Percentiles rank a stretch among this genome's conserved stretches.
These are phyloP conservation scores for Alternaria sp. DNA, from an alignment of 2,329 filamentous ascomycete species.

Conservation along the genomic window DNA sequence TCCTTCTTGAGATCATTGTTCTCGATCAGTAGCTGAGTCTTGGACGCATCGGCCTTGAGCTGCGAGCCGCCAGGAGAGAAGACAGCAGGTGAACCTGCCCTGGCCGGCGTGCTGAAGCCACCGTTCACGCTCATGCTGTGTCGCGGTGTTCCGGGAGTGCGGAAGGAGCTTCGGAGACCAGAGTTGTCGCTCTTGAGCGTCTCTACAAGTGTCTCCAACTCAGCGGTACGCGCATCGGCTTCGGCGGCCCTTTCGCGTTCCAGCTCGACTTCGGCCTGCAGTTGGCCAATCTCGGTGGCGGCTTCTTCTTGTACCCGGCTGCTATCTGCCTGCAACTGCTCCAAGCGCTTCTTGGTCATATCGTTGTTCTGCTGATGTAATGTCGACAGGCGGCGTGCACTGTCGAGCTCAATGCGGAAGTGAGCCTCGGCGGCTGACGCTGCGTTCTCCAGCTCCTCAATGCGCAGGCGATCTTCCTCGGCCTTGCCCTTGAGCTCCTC, in stretches of 20 bases:
- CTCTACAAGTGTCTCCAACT: constrained; percentile 70
- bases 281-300: constrained; percentile 62
- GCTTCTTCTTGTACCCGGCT: constrained; percentile 73
- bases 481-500: constrained; percentile 86
- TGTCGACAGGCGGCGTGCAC: constrained; percentile 80
- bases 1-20: constrained; percentile 72
- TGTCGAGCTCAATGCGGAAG: constrained; percentile 86
- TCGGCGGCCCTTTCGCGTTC: constrained; percentile 67
- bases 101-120: constrained; percentile 59
- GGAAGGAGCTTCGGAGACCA: constrained; percentile 49
- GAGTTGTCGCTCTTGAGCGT: constrained; percentile 65
- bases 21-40: constrained; percentile 70
- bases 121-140: constrained; percentile 60
- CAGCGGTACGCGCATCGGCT: constrained; percentile 68
- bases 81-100: constrained; percentile 60
- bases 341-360: constrained; percentile 73
- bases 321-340: constrained; percentile 71
- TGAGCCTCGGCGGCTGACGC: constrained; percentile 83
- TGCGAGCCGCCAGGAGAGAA: constrained; percentile 65
- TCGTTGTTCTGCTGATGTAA: constrained; percentile 79
- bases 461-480: constrained; percentile 80
- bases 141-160: constrained; percentile 62
- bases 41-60: constrained; percentile 63
- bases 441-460: constrained; percentile 86
- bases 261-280: constrained; percentile 61